Percentiles rank a stretch among this genome's conserved stretches.
Conservation (phyloP, 768 basidiomycete genomes). For the Suillus ampliporus region DNA sequence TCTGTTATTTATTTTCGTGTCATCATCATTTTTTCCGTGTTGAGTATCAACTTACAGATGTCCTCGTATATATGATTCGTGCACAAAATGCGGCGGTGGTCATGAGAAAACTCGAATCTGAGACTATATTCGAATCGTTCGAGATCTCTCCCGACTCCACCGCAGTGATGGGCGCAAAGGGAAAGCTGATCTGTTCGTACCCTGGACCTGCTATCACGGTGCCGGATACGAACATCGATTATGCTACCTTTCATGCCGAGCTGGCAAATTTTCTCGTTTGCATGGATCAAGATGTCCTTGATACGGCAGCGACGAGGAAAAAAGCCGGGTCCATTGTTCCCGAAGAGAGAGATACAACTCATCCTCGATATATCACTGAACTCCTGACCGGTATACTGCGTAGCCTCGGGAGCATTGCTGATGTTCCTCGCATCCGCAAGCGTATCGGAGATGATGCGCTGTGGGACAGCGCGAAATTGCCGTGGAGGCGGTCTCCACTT, state of each 20-base stretch:
- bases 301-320: slow-evolving; percentile 35
- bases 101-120: slow-evolving; percentile 34
- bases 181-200: slow-evolving; percentile 51
- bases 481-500: slow-evolving; percentile 58
- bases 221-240: slow-evolving; percentile 32
- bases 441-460: slow-evolving; percentile 55
- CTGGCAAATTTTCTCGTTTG: slow-evolving; percentile 45
- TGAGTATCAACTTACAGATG: slow-evolving; percentile 34
- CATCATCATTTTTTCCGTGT: not conserved
- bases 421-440: slow-evolving; percentile 42
- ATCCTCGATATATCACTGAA: slow-evolving; percentile 56
- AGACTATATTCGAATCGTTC: slow-evolving; percentile 50
- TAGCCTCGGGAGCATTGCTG: slow-evolving; percentile 39
- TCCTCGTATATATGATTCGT: slow-evolving; percentile 43
- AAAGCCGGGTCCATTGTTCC: slow-evolving; percentile 40
- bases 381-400: slow-evolving; percentile 53
- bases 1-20: not conserved
- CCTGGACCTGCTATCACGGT: slow-evolving; percentile 51
- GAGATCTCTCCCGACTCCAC: slow-evolving; percentile 46
- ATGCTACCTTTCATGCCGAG: slow-evolving; percentile 38
- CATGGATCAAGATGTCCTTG: slow-evolving; percentile 39
- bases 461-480: slow-evolving; percentile 40
- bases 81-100: slow-evolving; percentile 56
- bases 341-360: slow-evolving; percentile 35
- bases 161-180: slow-evolving; percentile 42